A percentile compares a stretch with the other conserved stretches of the same genome.
These are phyloP conservation scores for Xylaria polymorpha DNA, from an alignment of 2,329 filamentous ascomycete genomes.

Conservation along the genomic window DNA sequence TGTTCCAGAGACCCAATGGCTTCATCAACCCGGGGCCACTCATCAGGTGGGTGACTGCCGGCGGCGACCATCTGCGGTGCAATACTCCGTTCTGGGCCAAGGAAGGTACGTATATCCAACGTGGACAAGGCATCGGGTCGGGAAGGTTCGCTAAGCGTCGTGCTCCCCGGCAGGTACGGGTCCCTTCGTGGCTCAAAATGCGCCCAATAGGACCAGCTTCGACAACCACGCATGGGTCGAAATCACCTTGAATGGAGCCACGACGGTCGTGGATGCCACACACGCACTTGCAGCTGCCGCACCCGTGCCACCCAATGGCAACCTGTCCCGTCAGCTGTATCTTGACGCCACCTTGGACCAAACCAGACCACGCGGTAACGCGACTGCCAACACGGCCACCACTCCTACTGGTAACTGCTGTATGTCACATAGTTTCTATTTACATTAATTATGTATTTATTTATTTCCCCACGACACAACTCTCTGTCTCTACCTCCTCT, in stretches of 20 bases:
- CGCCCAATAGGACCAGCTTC: neutral
- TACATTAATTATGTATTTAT: neutral
- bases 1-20: slow-evolving; percentile 1
- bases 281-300: neutral
- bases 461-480: neutral
- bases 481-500: neutral
- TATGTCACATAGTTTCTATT: no score
- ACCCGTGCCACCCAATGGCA: slow-evolving; percentile 5
- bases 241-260: slow-evolving; percentile 3
- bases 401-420: slow-evolving; percentile 6
- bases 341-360: neutral
- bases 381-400: neutral
- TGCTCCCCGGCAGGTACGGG: neutral
- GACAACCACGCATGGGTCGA: slow-evolving; percentile 3
- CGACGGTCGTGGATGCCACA: slow-evolving; percentile 2
- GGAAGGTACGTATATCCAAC: neutral
- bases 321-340: neutral
- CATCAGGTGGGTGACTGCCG: slow-evolving; percentile 5
- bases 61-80: slow-evolving; percentile 1
- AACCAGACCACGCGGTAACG: neutral
- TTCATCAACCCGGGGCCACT: slow-evolving; percentile 8
- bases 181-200: slow-evolving; percentile 1
- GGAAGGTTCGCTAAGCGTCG: neutral
- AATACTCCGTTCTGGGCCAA: slow-evolving; percentile 1
- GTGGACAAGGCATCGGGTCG: neutral